Conservation (phyloP, 2,329 filamentous ascomycete genomes). For the Sporothrix variecibatus region DNA sequence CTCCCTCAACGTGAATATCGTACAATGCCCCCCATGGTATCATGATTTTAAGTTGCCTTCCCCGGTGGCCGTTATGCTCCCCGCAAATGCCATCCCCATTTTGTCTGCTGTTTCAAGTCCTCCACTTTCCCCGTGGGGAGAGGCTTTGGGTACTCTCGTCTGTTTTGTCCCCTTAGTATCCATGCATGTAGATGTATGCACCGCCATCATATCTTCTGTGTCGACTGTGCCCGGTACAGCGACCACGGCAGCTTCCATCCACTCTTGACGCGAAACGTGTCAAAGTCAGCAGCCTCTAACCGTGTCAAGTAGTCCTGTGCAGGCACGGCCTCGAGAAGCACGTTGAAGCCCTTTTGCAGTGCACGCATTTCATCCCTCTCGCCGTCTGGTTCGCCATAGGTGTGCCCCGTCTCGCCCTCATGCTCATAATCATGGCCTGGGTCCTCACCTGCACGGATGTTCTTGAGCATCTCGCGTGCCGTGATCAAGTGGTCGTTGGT, state of each 20-base stretch:
- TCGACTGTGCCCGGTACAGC: conserved; percentile 57
- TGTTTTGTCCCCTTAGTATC: neutral
- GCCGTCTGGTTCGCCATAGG: conserved; percentile 43
- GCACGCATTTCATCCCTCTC: conserved; percentile 50
- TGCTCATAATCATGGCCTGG: conserved; percentile 90
- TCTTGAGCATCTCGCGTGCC: conserved; percentile 85
- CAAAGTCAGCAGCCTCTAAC: conserved; percentile 80
- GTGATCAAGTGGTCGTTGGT: conserved; percentile 97
- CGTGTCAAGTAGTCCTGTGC: conserved; percentile 76
- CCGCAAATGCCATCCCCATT: neutral
- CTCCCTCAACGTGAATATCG: neutral
- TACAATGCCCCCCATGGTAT: conserved; percentile 18
- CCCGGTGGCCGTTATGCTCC: neutral
- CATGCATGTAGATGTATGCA: neutral
- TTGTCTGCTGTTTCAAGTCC: neutral
- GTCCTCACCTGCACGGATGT: conserved; percentile 70
- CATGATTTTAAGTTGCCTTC: neutral
- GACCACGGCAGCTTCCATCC: conserved; percentile 87
- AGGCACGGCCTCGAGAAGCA: conserved; percentile 77
- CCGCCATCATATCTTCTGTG: conserved; percentile 46
- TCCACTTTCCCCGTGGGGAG: neutral
- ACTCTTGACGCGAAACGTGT: conserved; percentile 69
- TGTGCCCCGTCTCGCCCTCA: conserved; percentile 70
- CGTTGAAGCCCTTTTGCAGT: conserved; percentile 66
- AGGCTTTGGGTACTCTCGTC: neutral